Evolutionary conservation across 495 filamentous ascomycete species (phyloP), one percentile per base, ranked within the genome.

Genomic region (Hypoxylon fuscum): DNA sequence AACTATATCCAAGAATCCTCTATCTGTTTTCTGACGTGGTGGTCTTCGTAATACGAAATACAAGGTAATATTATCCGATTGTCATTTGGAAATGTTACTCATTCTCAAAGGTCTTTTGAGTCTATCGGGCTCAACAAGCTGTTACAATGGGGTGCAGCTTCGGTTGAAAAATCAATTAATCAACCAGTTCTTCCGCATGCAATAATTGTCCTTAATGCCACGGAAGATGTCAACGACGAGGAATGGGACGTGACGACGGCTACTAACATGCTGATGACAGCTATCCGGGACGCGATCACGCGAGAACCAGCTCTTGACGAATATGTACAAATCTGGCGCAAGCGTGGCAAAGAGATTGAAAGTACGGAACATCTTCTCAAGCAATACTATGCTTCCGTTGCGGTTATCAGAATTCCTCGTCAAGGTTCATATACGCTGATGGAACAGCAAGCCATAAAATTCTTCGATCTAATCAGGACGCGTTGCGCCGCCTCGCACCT

Each of bases 11-110:
- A 6, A 63, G 81, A 8, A 64, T 84, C 6, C 74, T 85, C 0
- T 84, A 81, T 59, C 79, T 77, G 0, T 81, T 83, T 40, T 80
- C 77, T 0, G 80, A 84, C 59, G 76, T 77, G 3, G 68, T 83
- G 9, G 78, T 81, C 5, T 84, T 83, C 65, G 79, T 83, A 1
- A 56, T 79, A 14, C 45, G 66, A 1, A 77, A 81, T 40, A 56
- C 75, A 1, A 21, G 40, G 40, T 42, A 42, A 3, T 21, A 17
- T 42, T 5, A 5, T 2, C 3, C 15, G 3, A 20, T 11, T 42
- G 22, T 2, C 21, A 3, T 11, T 21, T 42, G 1, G 40, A 20
- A 41, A 9, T n/a, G 14, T 2, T 21, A 10, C 40, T 42, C 18
- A 44, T 11, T 6, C 42, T 27, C 21, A n/a, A 25, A 72, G 72